A percentile compares a stretch with the other conserved stretches of the same genome.
phyloP scores from a whole-genome alignment of 2,329 filamentous ascomycete genomes.

The Cercospora sojina region DNA sequence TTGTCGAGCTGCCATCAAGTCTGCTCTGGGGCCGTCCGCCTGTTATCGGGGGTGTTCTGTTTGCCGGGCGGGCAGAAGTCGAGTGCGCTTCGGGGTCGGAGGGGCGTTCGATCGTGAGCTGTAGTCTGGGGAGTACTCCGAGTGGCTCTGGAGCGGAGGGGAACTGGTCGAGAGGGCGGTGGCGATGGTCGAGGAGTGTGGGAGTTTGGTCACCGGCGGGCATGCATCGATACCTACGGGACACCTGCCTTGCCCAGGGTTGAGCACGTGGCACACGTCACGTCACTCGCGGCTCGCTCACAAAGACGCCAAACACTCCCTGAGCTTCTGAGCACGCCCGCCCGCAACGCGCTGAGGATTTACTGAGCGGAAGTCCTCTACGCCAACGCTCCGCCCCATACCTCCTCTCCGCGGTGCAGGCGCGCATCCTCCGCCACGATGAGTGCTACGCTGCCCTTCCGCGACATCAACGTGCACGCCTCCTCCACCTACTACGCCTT shows the following conservation, averaged over 20 bases:
- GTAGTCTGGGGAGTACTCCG: background rate
- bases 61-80: background rate
- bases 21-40: background rate
- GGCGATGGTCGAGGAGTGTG: background rate
- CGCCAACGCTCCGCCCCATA: background rate
- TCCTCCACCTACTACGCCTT: constrained; percentile 93
- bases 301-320: background rate
- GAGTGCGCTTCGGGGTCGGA: background rate
- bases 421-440: constrained; percentile 38
- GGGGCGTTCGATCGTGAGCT: background rate
- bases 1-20: constrained; percentile 79
- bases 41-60: background rate
- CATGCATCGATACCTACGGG: background rate
- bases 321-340: background rate
- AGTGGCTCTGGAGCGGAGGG: background rate
- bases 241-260: background rate
- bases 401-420: background rate
- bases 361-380: background rate
- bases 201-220: background rate
- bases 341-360: background rate
- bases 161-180: background rate
- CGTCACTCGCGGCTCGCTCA: constrained; percentile 3
- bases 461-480: constrained; percentile 95
- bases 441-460: constrained; percentile 67
- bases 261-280: constrained; percentile 13